Percentiles rank a stretch among this genome's conserved stretches.
Evolutionary conservation across 257 asterid species (phyloP).

Genomic region (Lycium barbarum): DNA sequence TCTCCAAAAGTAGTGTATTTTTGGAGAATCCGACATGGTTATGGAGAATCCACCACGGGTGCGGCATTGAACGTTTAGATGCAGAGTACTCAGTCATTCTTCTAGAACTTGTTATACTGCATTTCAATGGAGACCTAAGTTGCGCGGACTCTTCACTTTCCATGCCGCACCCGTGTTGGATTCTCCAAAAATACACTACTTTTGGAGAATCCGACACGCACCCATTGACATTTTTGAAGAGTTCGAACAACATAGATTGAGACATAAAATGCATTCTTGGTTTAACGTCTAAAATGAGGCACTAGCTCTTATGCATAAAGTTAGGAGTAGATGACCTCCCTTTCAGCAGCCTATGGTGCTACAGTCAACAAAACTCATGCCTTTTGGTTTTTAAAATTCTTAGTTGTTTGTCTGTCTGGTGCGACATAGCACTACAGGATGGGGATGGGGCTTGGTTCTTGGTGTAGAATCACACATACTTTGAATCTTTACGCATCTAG

Average conservation of each 20-base stretch:
- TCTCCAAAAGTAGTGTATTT: no score
- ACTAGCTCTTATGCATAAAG: background rate
- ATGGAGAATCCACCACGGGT: no score
- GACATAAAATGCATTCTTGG: background rate
- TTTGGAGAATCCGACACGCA: no score
- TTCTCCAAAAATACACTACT: no score
- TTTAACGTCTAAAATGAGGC: constrained; percentile 10
- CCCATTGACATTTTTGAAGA: no score
- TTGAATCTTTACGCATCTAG: background rate
- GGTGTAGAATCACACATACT: background rate
- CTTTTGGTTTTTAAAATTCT: background rate
- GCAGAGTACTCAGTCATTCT: constrained; percentile 5
- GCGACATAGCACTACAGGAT: background rate
- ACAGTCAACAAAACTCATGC: background rate
- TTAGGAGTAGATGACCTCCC: constrained; percentile 8
- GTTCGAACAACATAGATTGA: background rate
- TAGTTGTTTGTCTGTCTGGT: constrained; percentile 17
- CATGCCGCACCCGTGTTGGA: no score
- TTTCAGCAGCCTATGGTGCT: constrained; percentile 18
- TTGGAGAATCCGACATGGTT: no score
- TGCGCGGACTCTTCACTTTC: no score
- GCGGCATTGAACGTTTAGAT: background rate
- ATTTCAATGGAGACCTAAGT: background rate
- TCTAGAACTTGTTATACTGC: background rate
- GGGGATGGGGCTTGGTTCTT: background rate